Percentiles rank a stretch among this genome's conserved stretches.
Conservation (phyloP, 805 yeast genomes). For the Teunomyces kruisii region DNA sequence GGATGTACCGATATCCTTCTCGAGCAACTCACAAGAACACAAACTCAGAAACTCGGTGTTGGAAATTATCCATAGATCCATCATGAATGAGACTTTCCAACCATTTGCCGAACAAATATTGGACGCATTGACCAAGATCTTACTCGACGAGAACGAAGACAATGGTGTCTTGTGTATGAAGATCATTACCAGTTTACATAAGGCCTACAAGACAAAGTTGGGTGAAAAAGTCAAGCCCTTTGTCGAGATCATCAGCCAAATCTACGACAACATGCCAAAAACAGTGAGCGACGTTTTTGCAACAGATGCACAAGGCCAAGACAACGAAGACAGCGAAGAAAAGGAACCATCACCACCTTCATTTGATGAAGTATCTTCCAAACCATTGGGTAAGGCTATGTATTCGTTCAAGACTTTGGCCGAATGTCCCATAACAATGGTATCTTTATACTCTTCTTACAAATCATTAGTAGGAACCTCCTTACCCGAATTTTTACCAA, state of each 20-base stretch:
- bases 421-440: conserved; percentile 97
- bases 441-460: conserved; percentile 84
- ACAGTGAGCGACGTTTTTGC: conserved; percentile 69
- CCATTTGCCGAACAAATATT: conserved; percentile 64
- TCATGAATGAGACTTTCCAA: conserved; percentile 78
- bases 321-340: conserved; percentile 10
- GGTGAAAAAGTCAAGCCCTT: conserved; percentile 76
- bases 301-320: conserved; percentile 3
- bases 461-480: conserved; percentile 70
- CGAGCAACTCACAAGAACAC: conserved; percentile 65
- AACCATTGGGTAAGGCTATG: conserved; percentile 64
- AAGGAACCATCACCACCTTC: conserved; percentile 42
- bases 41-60: conserved; percentile 73
- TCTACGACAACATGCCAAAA: conserved; percentile 77
- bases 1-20: conserved; percentile 70
- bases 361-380: conserved; percentile 27
- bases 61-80: conserved; percentile 78
- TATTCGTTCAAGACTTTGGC: conserved; percentile 86
- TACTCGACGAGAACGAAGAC: conserved; percentile 86
- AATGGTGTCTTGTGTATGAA: conserved; percentile 92
- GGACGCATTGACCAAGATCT: conserved; percentile 55
- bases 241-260: conserved; percentile 67
- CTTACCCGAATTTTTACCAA: conserved; percentile 76
- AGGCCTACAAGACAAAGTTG: conserved; percentile 70
- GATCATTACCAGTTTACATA: conserved; percentile 79